A percentile compares a stretch with the other conserved stretches of the same genome.
These are phyloP conservation scores for Ocimum tenuiflorum DNA, from an alignment of 257 asterid species.

Conservation along the genomic window DNA sequence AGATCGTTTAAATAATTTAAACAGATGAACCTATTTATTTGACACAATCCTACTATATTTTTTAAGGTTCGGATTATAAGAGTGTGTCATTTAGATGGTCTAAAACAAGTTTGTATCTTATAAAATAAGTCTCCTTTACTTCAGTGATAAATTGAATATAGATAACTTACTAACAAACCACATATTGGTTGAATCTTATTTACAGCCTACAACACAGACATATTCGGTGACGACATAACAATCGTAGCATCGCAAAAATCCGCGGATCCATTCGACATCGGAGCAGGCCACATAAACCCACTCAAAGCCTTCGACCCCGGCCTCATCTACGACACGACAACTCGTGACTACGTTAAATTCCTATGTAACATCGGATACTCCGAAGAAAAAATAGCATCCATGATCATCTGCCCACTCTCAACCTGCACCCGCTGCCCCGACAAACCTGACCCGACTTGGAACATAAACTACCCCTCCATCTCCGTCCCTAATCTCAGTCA, in stretches of 20 bases:
- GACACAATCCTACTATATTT: too few relatives aligned
- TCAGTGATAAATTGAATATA: too few relatives aligned
- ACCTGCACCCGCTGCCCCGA: constrained; percentile 17
- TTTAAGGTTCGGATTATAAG: too few relatives aligned
- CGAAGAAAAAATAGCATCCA: constrained; percentile 27
- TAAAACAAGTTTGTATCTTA: too few relatives aligned
- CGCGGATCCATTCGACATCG: constrained; percentile 47
- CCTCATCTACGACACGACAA: constrained; percentile 42
- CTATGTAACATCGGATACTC: constrained; percentile 40
- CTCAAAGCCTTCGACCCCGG: constrained; percentile 58
- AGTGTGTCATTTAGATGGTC: too few relatives aligned
- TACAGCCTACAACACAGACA: constrained; percentile 38
- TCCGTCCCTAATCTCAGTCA: constrained; percentile 29
- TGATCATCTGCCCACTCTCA: constrained; percentile 19
- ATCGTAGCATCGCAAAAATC: constrained; percentile 28
- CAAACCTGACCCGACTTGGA: constrained; percentile 12
- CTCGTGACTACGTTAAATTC: constrained; percentile 34
- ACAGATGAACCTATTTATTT: too few relatives aligned
- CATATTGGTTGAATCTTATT: too few relatives aligned
- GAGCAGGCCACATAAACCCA: constrained; percentile 62
- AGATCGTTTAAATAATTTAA: too few relatives aligned
- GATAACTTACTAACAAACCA: too few relatives aligned
- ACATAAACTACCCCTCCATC: constrained; percentile 46
- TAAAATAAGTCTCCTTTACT: too few relatives aligned
- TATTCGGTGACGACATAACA: constrained; percentile 25